Base-by-base conservation (phyloP, 345 rosid species). In the Nasturtium officinale region DNA sequence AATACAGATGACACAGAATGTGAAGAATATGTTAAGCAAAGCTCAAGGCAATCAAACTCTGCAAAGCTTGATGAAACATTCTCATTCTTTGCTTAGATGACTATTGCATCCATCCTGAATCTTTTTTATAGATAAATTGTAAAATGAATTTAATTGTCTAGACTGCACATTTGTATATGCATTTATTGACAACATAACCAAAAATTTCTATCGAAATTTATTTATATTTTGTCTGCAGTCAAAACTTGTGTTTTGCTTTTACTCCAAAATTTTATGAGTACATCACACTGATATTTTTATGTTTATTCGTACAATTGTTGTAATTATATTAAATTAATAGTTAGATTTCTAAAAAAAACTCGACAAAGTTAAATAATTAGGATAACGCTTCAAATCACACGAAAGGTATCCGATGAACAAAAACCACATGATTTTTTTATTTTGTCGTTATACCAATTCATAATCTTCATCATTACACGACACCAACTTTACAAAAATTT, bases 71-170 rank as follows among this genome's bases (percentile, higher is more conserved):
- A 79, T 85, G 48, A 88, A 74, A 74, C 90, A 85, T 38, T 88
- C 94, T 61, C 90, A 83, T 78, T 85, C 89, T 17, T 61, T 89
- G 54, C 84, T 89, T 21, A 77, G 85, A 70, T 84, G 80, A 84
- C 63, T 28, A 55, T 40, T 38, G 43, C 23, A 37, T 63, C 52
- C 46, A 15, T 47, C 11, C 10, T 18, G 8, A 5, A 61, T 51
- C 9, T 69, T 4, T 25, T 55, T 17, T 16, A 18, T 47, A 61
- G 1, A n/a, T 28, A 32, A 4, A 37, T 30, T 11, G 5, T 2
- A 55, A 29, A 37, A 17, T 28, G 2, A 37, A 50, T 17, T 25
- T 6, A 67, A 5, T 43, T 61, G 74, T 69, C n/a, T 40, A 66
- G 33, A 65, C 1, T 66, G 43, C 45, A 67, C 18, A 58, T 58